These are phyloP conservation scores for Verticillium nonalfalfae DNA, from an alignment of 2,329 filamentous ascomycete genomes.

Conservation along the genomic window DNA sequence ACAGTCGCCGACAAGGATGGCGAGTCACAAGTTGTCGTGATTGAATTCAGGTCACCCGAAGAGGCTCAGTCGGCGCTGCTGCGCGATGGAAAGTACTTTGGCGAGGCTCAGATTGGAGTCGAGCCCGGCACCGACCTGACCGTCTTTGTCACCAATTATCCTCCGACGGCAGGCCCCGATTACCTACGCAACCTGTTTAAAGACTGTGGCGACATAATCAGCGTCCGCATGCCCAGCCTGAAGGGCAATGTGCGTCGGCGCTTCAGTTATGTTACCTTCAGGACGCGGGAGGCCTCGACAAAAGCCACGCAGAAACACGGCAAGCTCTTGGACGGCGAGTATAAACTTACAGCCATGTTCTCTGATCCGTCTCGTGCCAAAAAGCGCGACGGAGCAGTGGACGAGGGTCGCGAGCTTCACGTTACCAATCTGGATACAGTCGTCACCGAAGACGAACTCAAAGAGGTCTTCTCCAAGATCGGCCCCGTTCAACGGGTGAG, in stretches of 20 bases:
- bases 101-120: slow-evolving; percentile 67
- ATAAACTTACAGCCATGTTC: slow-evolving; percentile 69
- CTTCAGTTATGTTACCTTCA: slow-evolving; percentile 95
- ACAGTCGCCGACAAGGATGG: slow-evolving; percentile 56
- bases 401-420: slow-evolving; percentile 84
- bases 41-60: slow-evolving; percentile 78
- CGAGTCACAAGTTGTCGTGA: slow-evolving; percentile 62
- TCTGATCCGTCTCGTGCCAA: slow-evolving; percentile 79
- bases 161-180: slow-evolving; percentile 64
- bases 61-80: slow-evolving; percentile 78
- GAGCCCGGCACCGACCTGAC: slow-evolving; percentile 71
- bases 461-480: slow-evolving; percentile 65
- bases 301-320: slow-evolving; percentile 70
- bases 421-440: slow-evolving; percentile 62
- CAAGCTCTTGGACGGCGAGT: slow-evolving; percentile 59
- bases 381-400: slow-evolving; percentile 68
- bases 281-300: slow-evolving; percentile 58
- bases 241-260: slow-evolving; percentile 83
- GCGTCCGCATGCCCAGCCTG: slow-evolving; percentile 83
- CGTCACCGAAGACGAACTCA: slow-evolving; percentile 61
- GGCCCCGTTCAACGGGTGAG: slow-evolving; percentile 69
- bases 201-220: slow-evolving; percentile 74
- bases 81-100: slow-evolving; percentile 73
- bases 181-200: slow-evolving; percentile 65
- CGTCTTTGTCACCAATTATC: slow-evolving; percentile 87